phyloP scores from a whole-genome alignment of 345 rosid species.

The Mangifera indica region DNA sequence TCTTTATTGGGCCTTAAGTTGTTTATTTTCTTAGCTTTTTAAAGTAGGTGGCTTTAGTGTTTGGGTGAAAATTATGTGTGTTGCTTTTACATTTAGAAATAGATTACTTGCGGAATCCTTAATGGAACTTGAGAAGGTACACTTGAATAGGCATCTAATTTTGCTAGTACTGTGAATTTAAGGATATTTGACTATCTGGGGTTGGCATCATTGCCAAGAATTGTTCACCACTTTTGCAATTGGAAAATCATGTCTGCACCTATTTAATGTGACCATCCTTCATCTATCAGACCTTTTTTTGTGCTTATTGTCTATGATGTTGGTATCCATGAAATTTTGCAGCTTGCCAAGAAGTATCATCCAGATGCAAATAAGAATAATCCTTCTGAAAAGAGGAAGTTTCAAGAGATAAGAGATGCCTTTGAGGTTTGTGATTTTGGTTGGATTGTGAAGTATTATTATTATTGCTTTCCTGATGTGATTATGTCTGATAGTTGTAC shows the following conservation, averaged over 20 bases:
- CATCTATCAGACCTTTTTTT: not conserved
- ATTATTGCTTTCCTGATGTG: not conserved
- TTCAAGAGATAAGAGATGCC: conserved; percentile 87
- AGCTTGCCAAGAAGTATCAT: conserved; percentile 95
- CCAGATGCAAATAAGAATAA: conserved; percentile 88
- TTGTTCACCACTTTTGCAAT: not conserved
- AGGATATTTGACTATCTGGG: not conserved
- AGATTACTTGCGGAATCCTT: not conserved
- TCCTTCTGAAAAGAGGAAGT: conserved; percentile 80
- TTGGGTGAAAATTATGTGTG: not conserved
- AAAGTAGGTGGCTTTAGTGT: not conserved
- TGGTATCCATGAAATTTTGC: conserved; percentile 28
- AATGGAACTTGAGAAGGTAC: not conserved
- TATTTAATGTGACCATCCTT: not conserved
- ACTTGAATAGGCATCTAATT: not conserved
- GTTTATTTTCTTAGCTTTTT: not conserved
- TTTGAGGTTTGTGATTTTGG: conserved; percentile 55
- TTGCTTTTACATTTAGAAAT: not conserved
- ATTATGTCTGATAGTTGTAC: not conserved
- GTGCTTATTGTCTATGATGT: conserved; percentile 2
- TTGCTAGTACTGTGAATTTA: not conserved
- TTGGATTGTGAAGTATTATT: conserved; percentile 1
- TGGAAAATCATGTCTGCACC: not conserved
- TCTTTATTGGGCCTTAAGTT: not conserved
- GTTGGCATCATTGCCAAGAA: not conserved